A percentile compares a stretch with the other conserved stretches of the same genome.
Evolutionary conservation across 768 basidiomycete species (phyloP).

Genomic region (Termitomyces sp.): DNA sequence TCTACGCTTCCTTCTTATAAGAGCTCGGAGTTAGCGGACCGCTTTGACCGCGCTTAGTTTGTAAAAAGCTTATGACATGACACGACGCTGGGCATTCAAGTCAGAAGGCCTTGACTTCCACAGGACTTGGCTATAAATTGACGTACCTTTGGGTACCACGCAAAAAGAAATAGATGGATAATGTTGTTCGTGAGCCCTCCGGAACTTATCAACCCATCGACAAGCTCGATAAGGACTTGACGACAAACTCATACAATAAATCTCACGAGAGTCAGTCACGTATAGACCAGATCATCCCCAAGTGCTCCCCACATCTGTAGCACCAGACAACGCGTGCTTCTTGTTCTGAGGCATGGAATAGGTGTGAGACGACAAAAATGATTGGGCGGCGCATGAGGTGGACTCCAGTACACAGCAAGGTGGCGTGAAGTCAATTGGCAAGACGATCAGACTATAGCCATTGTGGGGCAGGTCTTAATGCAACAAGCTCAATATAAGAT

Average conservation of each 20-base stretch:
- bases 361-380: not conserved
- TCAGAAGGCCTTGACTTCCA: not conserved
- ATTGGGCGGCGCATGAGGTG: not conserved
- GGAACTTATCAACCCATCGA: not conserved
- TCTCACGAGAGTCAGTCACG: too few species aligned
- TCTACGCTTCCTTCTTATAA: not conserved
- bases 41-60: not conserved
- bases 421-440: too few species aligned
- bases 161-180: not conserved
- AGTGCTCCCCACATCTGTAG: not conserved
- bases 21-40: conserved; percentile 1
- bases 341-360: not conserved
- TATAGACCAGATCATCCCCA: too few species aligned
- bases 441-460: not conserved
- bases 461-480: not conserved
- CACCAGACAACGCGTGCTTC: not conserved
- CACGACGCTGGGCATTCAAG: not conserved
- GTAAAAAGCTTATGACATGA: too few species aligned
- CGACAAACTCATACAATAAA: too few species aligned
- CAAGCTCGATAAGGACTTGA: not conserved
- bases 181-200: not conserved
- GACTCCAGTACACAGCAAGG: too few species aligned
- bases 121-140: not conserved
- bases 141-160: not conserved
- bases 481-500: not conserved